Percentiles rank a stretch among this genome's conserved stretches.
These are phyloP conservation scores for Schoenoplectus tabernaemontani DNA, from an alignment of 202 grass and related monocot species.

Conservation along the genomic window DNA sequence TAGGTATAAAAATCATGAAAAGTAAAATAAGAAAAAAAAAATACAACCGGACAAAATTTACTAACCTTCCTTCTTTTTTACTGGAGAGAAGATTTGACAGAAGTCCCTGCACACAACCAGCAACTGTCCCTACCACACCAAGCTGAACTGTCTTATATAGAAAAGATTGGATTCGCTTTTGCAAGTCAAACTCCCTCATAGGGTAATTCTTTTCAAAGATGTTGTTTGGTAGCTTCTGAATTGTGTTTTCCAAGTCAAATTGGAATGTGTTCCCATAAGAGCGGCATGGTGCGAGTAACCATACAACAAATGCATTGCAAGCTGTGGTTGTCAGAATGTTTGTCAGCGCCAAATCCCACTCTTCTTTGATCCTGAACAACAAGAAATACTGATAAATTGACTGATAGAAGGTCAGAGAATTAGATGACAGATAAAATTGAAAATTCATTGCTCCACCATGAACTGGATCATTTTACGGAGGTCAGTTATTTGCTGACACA, in stretches of 20 bases:
- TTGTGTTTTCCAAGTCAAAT: conserved; percentile 76
- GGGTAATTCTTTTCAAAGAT: conserved; percentile 94
- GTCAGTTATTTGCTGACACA: too few relatives aligned
- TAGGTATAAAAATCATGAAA: background rate
- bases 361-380: conserved; percentile 62
- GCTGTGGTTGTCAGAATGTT: conserved; percentile 73
- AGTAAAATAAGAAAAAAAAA: conserved; percentile 17
- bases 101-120: conserved; percentile 66
- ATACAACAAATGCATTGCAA: conserved; percentile 83
- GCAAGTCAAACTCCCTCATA: conserved; percentile 87
- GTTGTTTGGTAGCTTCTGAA: conserved; percentile 99
- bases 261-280: conserved; percentile 91
- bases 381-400: too few relatives aligned
- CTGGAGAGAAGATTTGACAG: conserved; percentile 49
- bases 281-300: conserved; percentile 85
- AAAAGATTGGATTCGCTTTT: conserved; percentile 68
- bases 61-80: conserved; percentile 66
- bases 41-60: conserved; percentile 12
- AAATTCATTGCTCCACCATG: too few relatives aligned
- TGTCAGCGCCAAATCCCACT: conserved; percentile 76
- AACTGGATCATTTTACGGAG: too few relatives aligned
- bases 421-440: too few relatives aligned
- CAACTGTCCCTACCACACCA: conserved; percentile 61
- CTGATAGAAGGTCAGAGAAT: too few relatives aligned
- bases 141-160: conserved; percentile 85